Conservation (phyloP, 2,329 filamentous ascomycete genomes). For the Trichoderma afroharzianum region DNA sequence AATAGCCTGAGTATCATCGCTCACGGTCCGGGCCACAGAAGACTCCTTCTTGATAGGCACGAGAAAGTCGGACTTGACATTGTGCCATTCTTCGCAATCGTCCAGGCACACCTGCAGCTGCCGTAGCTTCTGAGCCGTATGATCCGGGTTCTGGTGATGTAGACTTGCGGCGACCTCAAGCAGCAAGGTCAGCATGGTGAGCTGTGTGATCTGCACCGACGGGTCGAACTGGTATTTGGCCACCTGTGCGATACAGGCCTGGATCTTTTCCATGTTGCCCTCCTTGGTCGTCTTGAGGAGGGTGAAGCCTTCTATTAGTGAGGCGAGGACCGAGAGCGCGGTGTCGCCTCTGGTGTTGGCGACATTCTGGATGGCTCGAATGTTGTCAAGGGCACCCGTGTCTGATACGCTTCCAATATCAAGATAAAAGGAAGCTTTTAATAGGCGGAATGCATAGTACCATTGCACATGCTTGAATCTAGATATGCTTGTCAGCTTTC, state of each 20-base stretch:
- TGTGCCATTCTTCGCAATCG: conserved; percentile 48
- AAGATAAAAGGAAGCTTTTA: conserved; percentile 67
- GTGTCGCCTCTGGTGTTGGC: conserved; percentile 59
- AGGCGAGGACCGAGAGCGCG: conserved; percentile 62
- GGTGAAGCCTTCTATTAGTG: conserved; percentile 65
- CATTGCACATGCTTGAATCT: conserved; percentile 65
- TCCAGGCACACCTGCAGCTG: conserved; percentile 62
- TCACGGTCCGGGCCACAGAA: conserved; percentile 49
- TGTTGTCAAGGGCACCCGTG: conserved; percentile 61
- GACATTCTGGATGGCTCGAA: conserved; percentile 59
- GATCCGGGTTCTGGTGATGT: conserved; percentile 56
- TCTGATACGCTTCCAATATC: conserved; percentile 60
- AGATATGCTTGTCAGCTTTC: not conserved
- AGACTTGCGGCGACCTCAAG: conserved; percentile 69
- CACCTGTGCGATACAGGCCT: conserved; percentile 69
- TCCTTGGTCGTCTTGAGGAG: conserved; percentile 62
- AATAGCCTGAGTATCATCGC: conserved; percentile 54
- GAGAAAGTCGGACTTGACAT: conserved; percentile 46
- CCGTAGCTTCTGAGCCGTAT: conserved; percentile 57
- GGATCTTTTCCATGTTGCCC: conserved; percentile 66
- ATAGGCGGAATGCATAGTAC: conserved; percentile 73
- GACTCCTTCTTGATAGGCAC: conserved; percentile 54
- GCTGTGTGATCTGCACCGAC: conserved; percentile 60
- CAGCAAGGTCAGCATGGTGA: conserved; percentile 62
- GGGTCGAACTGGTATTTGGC: conserved; percentile 67